phyloP scores from a whole-genome alignment of 2,329 filamentous ascomycete genomes.

The Ophiosphaerella korrae region DNA sequence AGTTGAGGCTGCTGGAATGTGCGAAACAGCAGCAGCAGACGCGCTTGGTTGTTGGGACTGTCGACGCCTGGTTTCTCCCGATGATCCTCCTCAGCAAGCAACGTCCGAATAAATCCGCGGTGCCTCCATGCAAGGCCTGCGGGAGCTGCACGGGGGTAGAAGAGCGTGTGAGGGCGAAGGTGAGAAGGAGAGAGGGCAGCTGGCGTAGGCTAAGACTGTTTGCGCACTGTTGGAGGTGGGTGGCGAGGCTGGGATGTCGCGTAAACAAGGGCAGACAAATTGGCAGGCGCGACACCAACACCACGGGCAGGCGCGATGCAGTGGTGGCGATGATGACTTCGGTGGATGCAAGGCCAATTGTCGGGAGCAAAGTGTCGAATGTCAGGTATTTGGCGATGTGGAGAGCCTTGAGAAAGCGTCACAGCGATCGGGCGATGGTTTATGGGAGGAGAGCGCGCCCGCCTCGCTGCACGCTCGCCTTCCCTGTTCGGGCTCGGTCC shows the following conservation, averaged over 20 bases:
- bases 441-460: slow-evolving; percentile 28
- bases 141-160: slow-evolving; percentile 17
- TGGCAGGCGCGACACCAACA: slow-evolving; percentile 5
- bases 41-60: slow-evolving; percentile 12
- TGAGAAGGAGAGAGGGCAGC: slow-evolving; percentile 4
- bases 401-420: slow-evolving; percentile 28
- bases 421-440: slow-evolving; percentile 34
- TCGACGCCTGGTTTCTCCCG: slow-evolving; percentile 16
- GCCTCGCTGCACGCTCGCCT: slow-evolving; percentile 23
- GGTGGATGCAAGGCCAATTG: slow-evolving; percentile 12
- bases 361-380: too few species aligned
- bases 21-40: background rate
- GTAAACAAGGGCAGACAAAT: slow-evolving; percentile 28
- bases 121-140: slow-evolving; percentile 44
- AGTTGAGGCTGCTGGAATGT: slow-evolving; percentile 22
- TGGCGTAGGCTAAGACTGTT: slow-evolving; percentile 30
- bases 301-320: slow-evolving; percentile 16
- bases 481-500: slow-evolving; percentile 9
- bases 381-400: slow-evolving; percentile 22
- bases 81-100: slow-evolving; percentile 41
- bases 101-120: slow-evolving; percentile 21
- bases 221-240: slow-evolving; percentile 19
- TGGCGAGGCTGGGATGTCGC: slow-evolving; percentile 18
- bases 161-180: slow-evolving; percentile 9
- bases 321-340: slow-evolving; percentile 7